Percentiles rank a stretch among this genome's conserved stretches.
These are phyloP conservation scores for Geotrichum carabidarum DNA, from an alignment of 1,139 yeast genomes.

Conservation along the genomic window DNA sequence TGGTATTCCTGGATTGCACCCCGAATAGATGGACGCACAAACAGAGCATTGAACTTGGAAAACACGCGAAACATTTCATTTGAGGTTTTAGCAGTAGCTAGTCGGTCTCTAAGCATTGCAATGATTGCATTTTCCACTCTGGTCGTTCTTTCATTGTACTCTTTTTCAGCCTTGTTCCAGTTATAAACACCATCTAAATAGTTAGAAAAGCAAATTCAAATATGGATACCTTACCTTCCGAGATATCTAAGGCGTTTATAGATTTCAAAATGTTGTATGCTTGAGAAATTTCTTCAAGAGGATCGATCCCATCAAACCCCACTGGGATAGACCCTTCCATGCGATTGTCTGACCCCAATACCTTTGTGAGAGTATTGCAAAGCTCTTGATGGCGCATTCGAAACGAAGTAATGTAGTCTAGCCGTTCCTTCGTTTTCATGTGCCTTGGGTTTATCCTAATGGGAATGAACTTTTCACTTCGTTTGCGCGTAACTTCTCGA, in stretches of 20 bases:
- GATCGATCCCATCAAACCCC: constrained; percentile 30
- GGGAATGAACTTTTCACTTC: constrained; percentile 67
- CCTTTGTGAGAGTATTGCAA: constrained; percentile 37
- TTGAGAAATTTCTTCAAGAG: constrained; percentile 38
- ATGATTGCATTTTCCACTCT: constrained; percentile 47
- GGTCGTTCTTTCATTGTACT: constrained; percentile 43
- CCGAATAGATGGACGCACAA: constrained; percentile 49
- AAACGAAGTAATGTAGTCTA: constrained; percentile 46
- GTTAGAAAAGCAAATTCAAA: constrained; percentile 14
- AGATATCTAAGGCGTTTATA: constrained; percentile 41
- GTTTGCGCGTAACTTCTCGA: constrained; percentile 68
- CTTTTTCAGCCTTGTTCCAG: constrained; percentile 43
- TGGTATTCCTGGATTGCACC: constrained; percentile 56
- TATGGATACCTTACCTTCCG: constrained; percentile 32
- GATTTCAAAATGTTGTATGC: constrained; percentile 43
- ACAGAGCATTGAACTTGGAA: constrained; percentile 45
- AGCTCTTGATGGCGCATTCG: constrained; percentile 55
- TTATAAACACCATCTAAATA: constrained; percentile 31
- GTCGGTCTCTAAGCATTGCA: constrained; percentile 38
- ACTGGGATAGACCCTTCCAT: constrained; percentile 25
- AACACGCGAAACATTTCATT: constrained; percentile 50
- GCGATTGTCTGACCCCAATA: constrained; percentile 32
- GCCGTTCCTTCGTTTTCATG: constrained; percentile 43
- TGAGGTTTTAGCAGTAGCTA: constrained; percentile 42
- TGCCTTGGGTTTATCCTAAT: constrained; percentile 54